Base-by-base conservation (phyloP, 176 grass and related monocot species). In the Eremochloa ophiuroides region DNA sequence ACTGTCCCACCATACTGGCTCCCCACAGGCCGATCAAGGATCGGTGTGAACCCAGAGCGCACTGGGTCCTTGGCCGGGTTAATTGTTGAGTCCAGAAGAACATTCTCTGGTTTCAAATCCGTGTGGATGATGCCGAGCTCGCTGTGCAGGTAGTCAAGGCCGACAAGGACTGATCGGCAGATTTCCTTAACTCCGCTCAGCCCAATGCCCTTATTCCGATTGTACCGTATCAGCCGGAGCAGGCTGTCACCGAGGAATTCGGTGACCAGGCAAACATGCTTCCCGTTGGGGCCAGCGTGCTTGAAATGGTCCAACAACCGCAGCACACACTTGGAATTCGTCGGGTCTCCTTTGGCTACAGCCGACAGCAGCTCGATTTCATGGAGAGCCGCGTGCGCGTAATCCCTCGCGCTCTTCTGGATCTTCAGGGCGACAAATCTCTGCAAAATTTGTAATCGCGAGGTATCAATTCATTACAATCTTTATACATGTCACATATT, bases 351-450 rank as follows among this genome's bases (percentile, higher is more conserved):
- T 85, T 94, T 86, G 30, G 95, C 74, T 71, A 81, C 92, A 8
- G 85, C 86, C 9, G 90, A 93, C 18, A 94, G 84, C 56, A 98
- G 23, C 79, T 93, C 85, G 39, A 94, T 94, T 83, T 98, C 95
- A 47, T 94, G 90, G 65, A 91, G 84, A 38, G 95, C 95, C 2
- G 88, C 87, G 18, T 98, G 90, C 16, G 92, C 80, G 66, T 91
- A 98, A 65, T 98, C 90, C 81, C 86, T 90, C 46, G 95, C 95
- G 81, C 92, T 98, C 62, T 98, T 98, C 76, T 98, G 95, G 67
- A 94, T 94, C 83, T 98, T 98, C 62, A 98, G 86, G 20, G 95
- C 92, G n/a, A 94, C 92, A 46, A 94, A 94, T 81, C 51, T 94
- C 92, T 98, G 83, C 75, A 41, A 59, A 31, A 80, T 83, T 71